These are phyloP conservation scores for Candida sp. DNA, from an alignment of 1,139 yeast species.

Conservation along the genomic window DNA sequence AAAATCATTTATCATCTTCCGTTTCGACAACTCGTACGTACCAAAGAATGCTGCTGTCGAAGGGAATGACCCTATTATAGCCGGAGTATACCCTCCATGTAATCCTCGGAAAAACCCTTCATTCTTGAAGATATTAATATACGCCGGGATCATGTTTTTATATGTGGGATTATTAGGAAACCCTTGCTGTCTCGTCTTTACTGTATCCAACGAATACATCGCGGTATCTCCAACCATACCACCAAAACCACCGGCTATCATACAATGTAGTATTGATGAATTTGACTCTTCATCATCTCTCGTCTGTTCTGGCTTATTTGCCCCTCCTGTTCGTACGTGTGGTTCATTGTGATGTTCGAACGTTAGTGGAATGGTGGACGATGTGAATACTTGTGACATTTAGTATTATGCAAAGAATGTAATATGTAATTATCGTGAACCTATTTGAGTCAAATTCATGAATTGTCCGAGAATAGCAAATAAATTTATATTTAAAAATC, in stretches of 20 bases:
- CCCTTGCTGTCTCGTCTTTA: constrained; percentile 96
- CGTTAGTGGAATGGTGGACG: constrained; percentile 44
- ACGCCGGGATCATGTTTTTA: constrained; percentile 65
- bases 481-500: background rate
- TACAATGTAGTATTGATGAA: constrained; percentile 58
- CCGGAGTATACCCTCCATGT: constrained; percentile 91
- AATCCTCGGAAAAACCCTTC: constrained; percentile 87
- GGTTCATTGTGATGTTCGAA: constrained; percentile 25
- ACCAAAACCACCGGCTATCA: constrained; percentile 92
- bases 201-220: constrained; percentile 96
- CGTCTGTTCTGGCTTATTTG: constrained; percentile 3
- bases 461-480: background rate
- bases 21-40: constrained; percentile 79
- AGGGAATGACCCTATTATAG: constrained; percentile 88
- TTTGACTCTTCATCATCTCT: constrained; percentile 3
- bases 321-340: constrained; percentile 5
- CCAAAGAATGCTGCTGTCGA: constrained; percentile 92
- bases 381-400: constrained; percentile 33
- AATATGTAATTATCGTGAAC: background rate
- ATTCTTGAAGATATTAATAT: constrained; percentile 64
- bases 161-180: constrained; percentile 70
- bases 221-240: constrained; percentile 90
- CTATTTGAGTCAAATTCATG: background rate
- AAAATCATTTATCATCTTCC: constrained; percentile 61
- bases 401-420: constrained; percentile 1